Percentiles rank a stretch among this genome's conserved stretches.
phyloP scores from a whole-genome alignment of 2,329 filamentous ascomycete species.

The Colletotrichum scovillei region DNA sequence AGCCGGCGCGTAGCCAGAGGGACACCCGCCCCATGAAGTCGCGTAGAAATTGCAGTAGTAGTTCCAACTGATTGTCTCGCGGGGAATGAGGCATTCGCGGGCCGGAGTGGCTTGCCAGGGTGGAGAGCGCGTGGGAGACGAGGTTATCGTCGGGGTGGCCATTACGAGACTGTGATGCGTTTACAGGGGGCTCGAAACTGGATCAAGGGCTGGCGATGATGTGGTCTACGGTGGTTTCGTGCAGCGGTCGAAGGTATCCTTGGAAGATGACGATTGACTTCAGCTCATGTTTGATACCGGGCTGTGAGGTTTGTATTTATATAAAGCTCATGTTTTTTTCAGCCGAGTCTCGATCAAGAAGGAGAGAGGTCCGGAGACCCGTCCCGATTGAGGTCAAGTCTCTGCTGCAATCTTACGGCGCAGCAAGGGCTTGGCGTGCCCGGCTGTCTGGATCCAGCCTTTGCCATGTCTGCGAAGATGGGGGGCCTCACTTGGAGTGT shows the following conservation, averaged over 20 bases:
- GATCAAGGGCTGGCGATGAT: too few relatives aligned
- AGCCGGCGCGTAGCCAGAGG: conserved; percentile 1
- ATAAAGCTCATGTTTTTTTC: not conserved
- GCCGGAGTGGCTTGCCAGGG: not conserved
- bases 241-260: not conserved
- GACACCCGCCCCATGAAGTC: not conserved
- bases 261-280: not conserved
- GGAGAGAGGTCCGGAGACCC: too few relatives aligned
- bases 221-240: not conserved
- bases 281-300: not conserved
- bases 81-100: not conserved
- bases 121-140: too few relatives aligned
- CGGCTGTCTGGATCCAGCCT: not conserved
- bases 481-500: not conserved
- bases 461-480: not conserved
- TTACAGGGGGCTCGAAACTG: too few relatives aligned
- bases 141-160: too few relatives aligned
- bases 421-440: not conserved
- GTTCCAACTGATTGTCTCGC: not conserved
- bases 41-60: not conserved
- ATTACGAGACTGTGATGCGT: too few relatives aligned
- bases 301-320: not conserved
- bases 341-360: not conserved
- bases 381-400: not conserved
- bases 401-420: not conserved